Evolutionary conservation across 192 early-diverging fungal species (phyloP), one percentile per base, ranked within the genome.

Genomic region (Linnemannia hyalina): DNA sequence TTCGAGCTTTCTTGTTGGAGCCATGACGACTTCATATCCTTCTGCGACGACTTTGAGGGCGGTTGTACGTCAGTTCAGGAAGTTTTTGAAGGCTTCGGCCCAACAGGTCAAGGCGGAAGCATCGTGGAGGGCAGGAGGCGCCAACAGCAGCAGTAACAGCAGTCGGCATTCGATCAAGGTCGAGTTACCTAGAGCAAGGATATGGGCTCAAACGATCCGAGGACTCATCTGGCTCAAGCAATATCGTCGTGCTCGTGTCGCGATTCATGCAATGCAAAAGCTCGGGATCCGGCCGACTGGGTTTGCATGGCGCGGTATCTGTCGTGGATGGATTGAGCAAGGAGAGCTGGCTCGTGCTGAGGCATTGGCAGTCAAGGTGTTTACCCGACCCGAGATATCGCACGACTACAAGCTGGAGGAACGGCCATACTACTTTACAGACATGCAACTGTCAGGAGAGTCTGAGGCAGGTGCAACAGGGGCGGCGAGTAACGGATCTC

Each of bases 311-410:
- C 74, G 83, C 13, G 60, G 69, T 2, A 85, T 85, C 32, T 85
- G 83, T 40, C 83, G 83, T 32, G 78, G 83, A 16, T 85, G 83
- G 83, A 80, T 85, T 40, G 78, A 85, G 18, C 83, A 85, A 55
- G 83, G 83, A 11, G 52, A 85, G n/a, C 46, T 80, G 55, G 78
- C 76, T 55, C 83, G 78, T 23, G 83, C 83, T 6, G 83, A 85
- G 41, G 78, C 78, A 22, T 68, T 85, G 46, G 83, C 83, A 7
- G 73, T 63, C 60, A 76, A 85, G 35, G 83, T 85, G 38, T 85
- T 85, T 32, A 80, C 70, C 1, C 57, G 42, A 18, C 83, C 83
- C 6, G 70, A 78, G 18, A 78, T 85, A 15, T 85, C 83, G 8
- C 83, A 85, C 38, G 78, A 85, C 29, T 85, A 80, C 46, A 38